Evolutionary conservation across 805 yeast species (phyloP), one percentile per base, ranked within the genome.

Genomic region (Candida taoyuanica): DNA sequence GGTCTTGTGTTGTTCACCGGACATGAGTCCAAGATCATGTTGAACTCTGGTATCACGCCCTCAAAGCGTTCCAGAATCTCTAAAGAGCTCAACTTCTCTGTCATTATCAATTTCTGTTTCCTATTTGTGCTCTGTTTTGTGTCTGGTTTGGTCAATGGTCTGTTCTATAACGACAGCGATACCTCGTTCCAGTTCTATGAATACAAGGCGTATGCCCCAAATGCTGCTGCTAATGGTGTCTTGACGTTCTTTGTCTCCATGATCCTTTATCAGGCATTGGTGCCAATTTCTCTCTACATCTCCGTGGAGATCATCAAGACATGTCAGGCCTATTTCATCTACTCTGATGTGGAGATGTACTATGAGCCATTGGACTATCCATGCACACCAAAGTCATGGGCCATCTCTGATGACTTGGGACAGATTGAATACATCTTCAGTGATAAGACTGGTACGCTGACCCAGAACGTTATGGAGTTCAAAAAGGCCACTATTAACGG

Each of bases 401-500:
- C 76, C 50, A 84, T 85, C 27, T 81, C 89, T 9, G 93, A 85
- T 65, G 93, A 85, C 61, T 67, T 85, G 52, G 93, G 93, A 15
- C 93, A 85, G 59, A 77, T 85, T 48, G 94, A 85, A 58, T 85
- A 85, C 55, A 76, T 85, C 34, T 85, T 85, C 60, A 79, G 87
- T 62, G 93, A 84, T 61, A 84, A 84, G 55, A 84, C 93, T 1
- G 93, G 93, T 41, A 84, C 93, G 1, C 62, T 84, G 50, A 84
- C 93, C 1, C 93, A 84, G 54, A 84, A 84, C 54, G 74, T 84
- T 17, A 85, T 85, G 94, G 93, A 85, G 55, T 83, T 81, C 60
- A 84, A 83, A 50, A 85, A 84, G 58, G 78, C 88, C 58, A 78
- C 91, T 3, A 78, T 85, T 31, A 74, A 74, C 54, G 93, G 93